Percentiles rank a stretch among this genome's conserved stretches.
Conservation (phyloP, 148 eudicot species). For the Chenopodium berlandieri region DNA sequence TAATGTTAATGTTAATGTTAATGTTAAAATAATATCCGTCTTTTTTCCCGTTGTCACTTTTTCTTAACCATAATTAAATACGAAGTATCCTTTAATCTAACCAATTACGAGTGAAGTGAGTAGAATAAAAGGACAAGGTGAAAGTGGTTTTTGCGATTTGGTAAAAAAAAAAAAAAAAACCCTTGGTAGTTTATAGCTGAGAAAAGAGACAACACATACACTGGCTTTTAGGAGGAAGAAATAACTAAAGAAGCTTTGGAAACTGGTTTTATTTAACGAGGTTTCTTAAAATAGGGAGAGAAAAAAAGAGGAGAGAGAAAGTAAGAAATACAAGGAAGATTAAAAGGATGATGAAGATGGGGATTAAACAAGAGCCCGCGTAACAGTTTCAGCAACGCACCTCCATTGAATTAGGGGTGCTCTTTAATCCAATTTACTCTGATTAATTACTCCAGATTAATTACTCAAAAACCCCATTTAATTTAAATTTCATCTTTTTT, state of each 20-base stretch:
- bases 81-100: too few species aligned
- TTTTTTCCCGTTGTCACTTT: too few species aligned
- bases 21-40: too few species aligned
- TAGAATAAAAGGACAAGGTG: not conserved
- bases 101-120: not conserved
- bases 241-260: constrained; percentile 3
- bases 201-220: not conserved
- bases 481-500: not conserved
- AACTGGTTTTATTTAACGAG: constrained; percentile 4
- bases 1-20: too few species aligned
- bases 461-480: not conserved
- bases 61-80: too few species aligned
- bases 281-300: constrained; percentile 10
- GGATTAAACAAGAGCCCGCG: not conserved
- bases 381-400: not conserved
- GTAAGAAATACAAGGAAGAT: too few species aligned
- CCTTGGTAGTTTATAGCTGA: not conserved
- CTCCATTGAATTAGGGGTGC: not conserved
- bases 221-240: constrained; percentile 21
- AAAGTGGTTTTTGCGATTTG: constrained; percentile 37
- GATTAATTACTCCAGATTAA: not conserved
- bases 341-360: too few species aligned
- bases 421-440: not conserved
- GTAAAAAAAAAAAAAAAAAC: not conserved
- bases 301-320: constrained; percentile 13